Percentiles rank a stretch among this genome's conserved stretches.
Conservation (phyloP, 2,329 filamentous ascomycete species). For the Scedosporium dehoogii region DNA sequence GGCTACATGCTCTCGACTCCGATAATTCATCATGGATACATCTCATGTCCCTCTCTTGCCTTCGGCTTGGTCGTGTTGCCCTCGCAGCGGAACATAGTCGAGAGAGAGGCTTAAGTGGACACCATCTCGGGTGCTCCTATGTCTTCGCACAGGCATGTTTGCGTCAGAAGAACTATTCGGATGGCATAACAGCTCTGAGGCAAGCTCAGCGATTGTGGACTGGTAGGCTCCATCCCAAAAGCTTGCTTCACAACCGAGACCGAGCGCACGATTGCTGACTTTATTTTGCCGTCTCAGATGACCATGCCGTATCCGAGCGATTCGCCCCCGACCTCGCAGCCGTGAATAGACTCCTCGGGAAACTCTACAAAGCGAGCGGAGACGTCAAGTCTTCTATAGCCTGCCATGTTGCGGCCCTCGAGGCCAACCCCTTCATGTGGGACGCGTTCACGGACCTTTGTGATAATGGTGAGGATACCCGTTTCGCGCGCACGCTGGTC, state of each 20-base stretch:
- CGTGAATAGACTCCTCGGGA: conserved; percentile 11
- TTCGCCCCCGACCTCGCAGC: conserved; percentile 11
- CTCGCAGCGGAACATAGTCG: conserved; percentile 8
- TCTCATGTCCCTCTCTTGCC: conserved; percentile 11
- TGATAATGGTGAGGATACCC: conserved; percentile 9
- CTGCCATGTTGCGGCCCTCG: conserved; percentile 10
- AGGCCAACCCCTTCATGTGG: conserved; percentile 14
- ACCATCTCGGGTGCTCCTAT: conserved; percentile 12
- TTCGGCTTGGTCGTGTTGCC: conserved; percentile 9
- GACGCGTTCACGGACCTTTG: conserved; percentile 14
- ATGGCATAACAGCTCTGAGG: conserved; percentile 11
- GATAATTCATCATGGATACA: conserved; percentile 11
- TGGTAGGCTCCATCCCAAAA: conserved; percentile 1
- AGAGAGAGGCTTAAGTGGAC: conserved; percentile 7
- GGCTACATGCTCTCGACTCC: conserved; percentile 10
- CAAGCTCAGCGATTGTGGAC: conserved; percentile 9
- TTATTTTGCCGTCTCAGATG: not conserved
- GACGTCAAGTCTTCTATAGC: conserved; percentile 10
- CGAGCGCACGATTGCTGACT: conserved; percentile 2
- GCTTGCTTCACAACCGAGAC: not conserved
- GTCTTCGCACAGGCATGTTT: conserved; percentile 12
- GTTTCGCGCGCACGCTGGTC: not conserved
- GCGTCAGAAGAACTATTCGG: conserved; percentile 9
- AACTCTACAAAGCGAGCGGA: conserved; percentile 12
- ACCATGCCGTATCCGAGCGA: conserved; percentile 5